A percentile compares a stretch with the other conserved stretches of the same genome.
Evolutionary conservation across 78 protist species (phyloP).

Genomic region (Speleostelium caveatum): DNA sequence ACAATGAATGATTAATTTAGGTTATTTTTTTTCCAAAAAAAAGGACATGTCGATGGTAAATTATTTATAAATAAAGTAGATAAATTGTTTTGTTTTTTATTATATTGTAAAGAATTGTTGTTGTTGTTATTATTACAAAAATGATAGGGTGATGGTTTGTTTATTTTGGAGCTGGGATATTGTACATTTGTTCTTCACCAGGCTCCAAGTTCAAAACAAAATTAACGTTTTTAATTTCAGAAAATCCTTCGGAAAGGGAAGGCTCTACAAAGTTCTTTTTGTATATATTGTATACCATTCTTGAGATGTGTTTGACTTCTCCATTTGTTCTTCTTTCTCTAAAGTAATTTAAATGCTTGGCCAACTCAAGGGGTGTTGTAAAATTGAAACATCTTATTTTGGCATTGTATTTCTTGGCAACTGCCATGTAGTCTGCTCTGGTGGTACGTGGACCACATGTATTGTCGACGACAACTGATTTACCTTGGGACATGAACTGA

Average conservation of each 20-base stretch:
- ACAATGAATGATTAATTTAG: too few species aligned
- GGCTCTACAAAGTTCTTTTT: constrained; percentile 44
- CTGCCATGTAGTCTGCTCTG: constrained; percentile 35
- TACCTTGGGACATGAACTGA: constrained; percentile 61
- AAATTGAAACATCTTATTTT: constrained; percentile 76
- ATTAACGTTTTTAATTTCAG: constrained; percentile 13
- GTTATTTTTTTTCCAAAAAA: too few species aligned
- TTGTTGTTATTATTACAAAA: too few species aligned
- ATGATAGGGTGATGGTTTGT: too few species aligned
- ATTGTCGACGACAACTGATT: constrained; percentile 87
- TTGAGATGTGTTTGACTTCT: constrained; percentile 43
- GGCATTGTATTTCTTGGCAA: constrained; percentile 44
- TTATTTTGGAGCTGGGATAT: constrained; percentile 25
- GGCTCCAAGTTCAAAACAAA: constrained; percentile 12
- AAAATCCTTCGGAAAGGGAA: constrained; percentile 11
- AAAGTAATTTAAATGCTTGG: constrained; percentile 80
- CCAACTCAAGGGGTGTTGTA: constrained; percentile 27
- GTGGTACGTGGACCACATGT: constrained; percentile 78
- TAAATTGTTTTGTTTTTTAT: too few species aligned
- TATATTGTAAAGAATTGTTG: too few species aligned
- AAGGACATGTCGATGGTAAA: too few species aligned
- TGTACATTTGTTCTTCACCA: background rate
- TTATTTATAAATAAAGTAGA: too few species aligned
- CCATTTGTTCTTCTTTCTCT: constrained; percentile 56
- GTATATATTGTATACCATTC: constrained; percentile 8